Percentiles rank a stretch among this genome's conserved stretches.
Conservation (phyloP, 2,329 filamentous ascomycete genomes). For the Ophiostoma tasmaniense region DNA sequence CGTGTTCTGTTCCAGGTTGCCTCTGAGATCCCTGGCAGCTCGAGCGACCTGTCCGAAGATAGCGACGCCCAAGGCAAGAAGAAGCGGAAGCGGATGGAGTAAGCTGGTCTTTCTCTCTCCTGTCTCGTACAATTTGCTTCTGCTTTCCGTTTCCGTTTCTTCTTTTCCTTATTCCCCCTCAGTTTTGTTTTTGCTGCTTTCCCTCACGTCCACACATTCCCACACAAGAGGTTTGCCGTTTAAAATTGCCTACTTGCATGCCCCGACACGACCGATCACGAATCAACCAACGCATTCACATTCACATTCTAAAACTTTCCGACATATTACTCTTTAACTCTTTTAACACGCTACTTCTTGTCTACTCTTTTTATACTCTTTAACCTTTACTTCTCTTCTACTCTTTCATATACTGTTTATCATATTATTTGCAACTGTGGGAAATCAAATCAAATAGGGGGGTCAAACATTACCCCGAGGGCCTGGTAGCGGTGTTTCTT, state of each 20-base stretch:
- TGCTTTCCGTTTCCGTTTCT: background rate
- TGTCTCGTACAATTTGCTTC: conserved; percentile 1
- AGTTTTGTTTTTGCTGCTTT: background rate
- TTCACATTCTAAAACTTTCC: background rate
- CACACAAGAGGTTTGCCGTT: background rate
- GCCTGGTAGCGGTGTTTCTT: conserved; percentile 21
- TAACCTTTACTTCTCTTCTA: background rate
- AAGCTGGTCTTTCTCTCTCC: conserved; percentile 19
- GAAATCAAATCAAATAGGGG: conserved; percentile 22
- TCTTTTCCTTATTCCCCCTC: background rate
- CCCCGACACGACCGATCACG: conserved; percentile 32
- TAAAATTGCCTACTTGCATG: conserved; percentile 23
- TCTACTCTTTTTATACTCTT: conserved; percentile 1
- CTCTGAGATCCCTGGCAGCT: conserved; percentile 60
- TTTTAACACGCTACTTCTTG: conserved; percentile 20
- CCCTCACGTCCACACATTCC: background rate
- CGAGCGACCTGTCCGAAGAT: conserved; percentile 49
- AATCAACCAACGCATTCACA: conserved; percentile 24
- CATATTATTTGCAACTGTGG: conserved; percentile 25
- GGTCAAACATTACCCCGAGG: conserved; percentile 22
- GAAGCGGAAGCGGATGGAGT: conserved; percentile 71
- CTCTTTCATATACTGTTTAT: background rate
- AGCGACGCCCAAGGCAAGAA: conserved; percentile 51
- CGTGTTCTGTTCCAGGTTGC: conserved; percentile 76
- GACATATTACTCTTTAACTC: background rate